These are phyloP conservation scores for Chaetomium fimeti DNA, from an alignment of 495 filamentous ascomycete genomes.

Conservation along the genomic window DNA sequence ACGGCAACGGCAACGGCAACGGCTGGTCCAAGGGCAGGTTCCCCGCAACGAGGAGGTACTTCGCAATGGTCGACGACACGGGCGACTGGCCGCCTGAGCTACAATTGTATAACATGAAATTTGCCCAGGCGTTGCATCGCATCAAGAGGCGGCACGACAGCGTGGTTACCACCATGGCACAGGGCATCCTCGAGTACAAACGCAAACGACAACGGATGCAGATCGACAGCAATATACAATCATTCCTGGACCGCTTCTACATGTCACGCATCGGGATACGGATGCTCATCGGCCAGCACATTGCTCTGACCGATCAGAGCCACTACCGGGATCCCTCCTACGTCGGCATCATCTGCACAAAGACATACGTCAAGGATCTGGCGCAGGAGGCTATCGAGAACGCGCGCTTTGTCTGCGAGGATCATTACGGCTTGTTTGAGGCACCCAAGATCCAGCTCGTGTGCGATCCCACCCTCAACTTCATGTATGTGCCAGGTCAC, in stretches of 20 bases:
- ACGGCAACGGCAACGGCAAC: conserved; percentile 50
- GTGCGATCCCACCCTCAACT: conserved; percentile 86
- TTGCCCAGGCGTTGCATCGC: conserved; percentile 76
- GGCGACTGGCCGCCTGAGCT: conserved; percentile 93
- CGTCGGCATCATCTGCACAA: conserved; percentile 98
- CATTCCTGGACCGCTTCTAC: conserved; percentile 97
- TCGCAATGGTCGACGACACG: conserved; percentile 83
- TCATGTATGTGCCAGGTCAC: conserved; percentile 99
- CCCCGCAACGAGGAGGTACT: conserved; percentile 70
- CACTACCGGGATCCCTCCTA: conserved; percentile 85
- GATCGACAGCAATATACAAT: conserved; percentile 94
- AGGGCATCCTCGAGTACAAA: conserved; percentile 97
- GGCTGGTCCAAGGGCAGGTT: conserved; percentile 52
- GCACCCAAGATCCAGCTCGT: conserved; percentile 95
- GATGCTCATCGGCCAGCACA: conserved; percentile 98
- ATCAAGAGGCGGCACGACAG: conserved; percentile 97
- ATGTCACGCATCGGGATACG: conserved; percentile 99
- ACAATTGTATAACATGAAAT: conserved; percentile 88
- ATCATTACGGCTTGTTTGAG: conserved; percentile 97
- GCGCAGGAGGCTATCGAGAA: conserved; percentile 98
- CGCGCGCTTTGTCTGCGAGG: conserved; percentile 95
- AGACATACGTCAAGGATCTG: conserved; percentile 93
- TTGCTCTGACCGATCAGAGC: conserved; percentile 90
- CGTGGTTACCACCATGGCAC: conserved; percentile 91
- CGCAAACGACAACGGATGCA: conserved; percentile 94